Evolutionary conservation across 768 basidiomycete species (phyloP).

Genomic region (Coprinopsis marcescibilis): DNA sequence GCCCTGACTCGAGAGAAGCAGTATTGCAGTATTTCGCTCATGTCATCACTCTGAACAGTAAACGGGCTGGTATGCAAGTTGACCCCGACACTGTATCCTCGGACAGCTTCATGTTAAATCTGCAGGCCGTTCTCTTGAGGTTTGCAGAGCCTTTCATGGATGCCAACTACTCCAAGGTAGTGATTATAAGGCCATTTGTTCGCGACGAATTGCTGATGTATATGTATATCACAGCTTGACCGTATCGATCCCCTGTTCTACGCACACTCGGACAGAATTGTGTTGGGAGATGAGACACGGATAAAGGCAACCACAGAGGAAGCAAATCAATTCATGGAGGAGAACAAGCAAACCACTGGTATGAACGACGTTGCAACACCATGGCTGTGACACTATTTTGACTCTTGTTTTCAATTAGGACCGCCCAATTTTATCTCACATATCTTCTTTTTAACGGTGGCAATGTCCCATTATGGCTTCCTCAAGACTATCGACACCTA

Average conservation of each 20-base stretch:
- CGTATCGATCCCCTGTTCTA: conserved; percentile 85
- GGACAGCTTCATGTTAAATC: conserved; percentile 90
- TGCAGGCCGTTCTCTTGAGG: conserved; percentile 74
- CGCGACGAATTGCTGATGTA: conserved; percentile 3
- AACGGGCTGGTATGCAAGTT: conserved; percentile 86
- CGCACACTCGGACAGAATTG: conserved; percentile 62
- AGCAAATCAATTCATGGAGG: conserved; percentile 63
- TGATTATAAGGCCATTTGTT: not conserved
- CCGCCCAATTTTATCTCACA: conserved; percentile 92
- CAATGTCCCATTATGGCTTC: conserved; percentile 86
- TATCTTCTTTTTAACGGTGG: conserved; percentile 84
- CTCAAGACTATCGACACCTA: conserved; percentile 74
- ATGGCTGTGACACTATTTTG: too few species aligned
- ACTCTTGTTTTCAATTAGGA: too few species aligned
- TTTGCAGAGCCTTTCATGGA: conserved; percentile 97
- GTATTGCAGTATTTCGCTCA: conserved; percentile 79
- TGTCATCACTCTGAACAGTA: conserved; percentile 70
- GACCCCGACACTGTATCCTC: conserved; percentile 81
- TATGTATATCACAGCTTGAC: conserved; percentile 56
- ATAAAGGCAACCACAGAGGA: conserved; percentile 91
- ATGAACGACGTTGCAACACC: too few species aligned
- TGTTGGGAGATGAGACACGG: conserved; percentile 85
- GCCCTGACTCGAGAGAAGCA: conserved; percentile 70
- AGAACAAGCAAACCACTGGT: conserved; percentile 43
- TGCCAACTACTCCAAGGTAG: conserved; percentile 79